phyloP scores from a whole-genome alignment of 768 basidiomycete species.

The Boletus huronensis region DNA sequence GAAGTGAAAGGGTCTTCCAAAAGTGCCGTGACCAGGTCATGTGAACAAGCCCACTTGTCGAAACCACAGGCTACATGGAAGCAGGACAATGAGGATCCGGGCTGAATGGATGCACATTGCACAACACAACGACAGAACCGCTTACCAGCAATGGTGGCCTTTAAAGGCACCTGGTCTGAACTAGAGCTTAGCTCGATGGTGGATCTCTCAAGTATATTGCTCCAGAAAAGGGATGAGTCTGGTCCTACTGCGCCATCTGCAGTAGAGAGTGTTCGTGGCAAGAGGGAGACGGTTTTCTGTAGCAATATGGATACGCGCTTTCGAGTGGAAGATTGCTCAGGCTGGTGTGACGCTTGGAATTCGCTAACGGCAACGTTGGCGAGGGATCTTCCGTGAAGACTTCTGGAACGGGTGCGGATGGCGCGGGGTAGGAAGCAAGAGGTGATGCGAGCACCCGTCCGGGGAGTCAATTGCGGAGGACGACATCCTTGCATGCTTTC shows the following conservation, averaged over 20 bases:
- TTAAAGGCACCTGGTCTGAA: conserved; percentile 30
- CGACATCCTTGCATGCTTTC: conserved; percentile 28
- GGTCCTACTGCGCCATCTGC: conserved; percentile 16
- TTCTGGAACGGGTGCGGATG: background rate
- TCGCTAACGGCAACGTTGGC: background rate
- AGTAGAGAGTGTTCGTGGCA: conserved; percentile 42
- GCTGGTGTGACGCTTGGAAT: background rate
- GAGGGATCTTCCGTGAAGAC: background rate
- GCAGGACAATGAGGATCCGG: background rate
- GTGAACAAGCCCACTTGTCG: conserved; percentile 51
- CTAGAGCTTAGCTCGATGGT: conserved; percentile 30
- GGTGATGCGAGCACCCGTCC: background rate
- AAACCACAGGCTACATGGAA: conserved; percentile 49
- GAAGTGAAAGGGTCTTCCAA: conserved; percentile 67
- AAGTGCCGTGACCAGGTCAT: conserved; percentile 64
- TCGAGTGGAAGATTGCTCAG: background rate
- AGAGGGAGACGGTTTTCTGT: conserved; percentile 45
- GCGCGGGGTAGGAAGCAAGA: background rate
- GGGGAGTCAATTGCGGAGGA: conserved; percentile 9
- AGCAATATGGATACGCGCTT: conserved; percentile 43
- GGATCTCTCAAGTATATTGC: conserved; percentile 38
- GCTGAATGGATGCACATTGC: conserved; percentile 1
- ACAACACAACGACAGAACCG: conserved; percentile 1
- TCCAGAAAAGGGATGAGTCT: conserved; percentile 46
- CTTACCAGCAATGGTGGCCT: conserved; percentile 51